phyloP scores from a whole-genome alignment of 345 rosid genomes.

The Bruguiera parviflora region DNA sequence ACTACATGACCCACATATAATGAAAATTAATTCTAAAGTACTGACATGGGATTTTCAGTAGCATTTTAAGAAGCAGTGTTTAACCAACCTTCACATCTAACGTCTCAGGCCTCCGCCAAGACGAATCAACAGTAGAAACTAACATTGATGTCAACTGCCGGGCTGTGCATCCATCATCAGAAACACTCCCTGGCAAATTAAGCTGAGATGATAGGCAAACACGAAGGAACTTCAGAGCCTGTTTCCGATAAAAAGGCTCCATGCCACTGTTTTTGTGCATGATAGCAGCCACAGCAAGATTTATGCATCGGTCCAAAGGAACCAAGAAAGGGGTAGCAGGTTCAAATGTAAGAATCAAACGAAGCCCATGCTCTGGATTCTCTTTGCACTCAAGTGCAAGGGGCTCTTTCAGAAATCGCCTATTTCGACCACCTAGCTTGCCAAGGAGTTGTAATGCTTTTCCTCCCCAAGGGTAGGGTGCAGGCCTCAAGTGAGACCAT shows the following conservation, averaged over 20 bases:
- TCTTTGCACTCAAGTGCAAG: constrained; percentile 97
- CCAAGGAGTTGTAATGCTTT: constrained; percentile 95
- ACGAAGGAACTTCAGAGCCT: constrained; percentile 80
- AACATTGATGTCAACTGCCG: constrained; percentile 60
- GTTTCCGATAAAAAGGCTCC: constrained; percentile 80
- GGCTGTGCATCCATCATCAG: constrained; percentile 65
- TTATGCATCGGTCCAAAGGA: constrained; percentile 85
- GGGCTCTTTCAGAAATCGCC: constrained; percentile 95
- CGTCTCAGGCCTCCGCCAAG: constrained; percentile 72
- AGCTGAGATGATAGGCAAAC: constrained; percentile 94
- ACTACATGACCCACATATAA: not conserved
- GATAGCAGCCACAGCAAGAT: constrained; percentile 92
- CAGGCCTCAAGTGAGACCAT: constrained; percentile 96
- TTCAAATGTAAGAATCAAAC: constrained; percentile 93
- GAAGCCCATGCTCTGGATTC: constrained; percentile 96
- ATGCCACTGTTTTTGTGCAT: constrained; percentile 58
- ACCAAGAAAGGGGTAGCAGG: constrained; percentile 94
- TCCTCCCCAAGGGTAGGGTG: constrained; percentile 90
- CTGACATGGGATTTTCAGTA: constrained; percentile 1
- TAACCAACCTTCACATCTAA: constrained; percentile 74
- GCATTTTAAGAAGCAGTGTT: constrained; percentile 9
- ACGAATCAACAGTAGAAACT: constrained; percentile 63
- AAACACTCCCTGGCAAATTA: constrained; percentile 80
- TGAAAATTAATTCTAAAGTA: not conserved
- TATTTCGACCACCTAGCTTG: constrained; percentile 96